Evolutionary conservation across 2,329 filamentous ascomycete genomes (phyloP), one percentile per base, ranked within the genome.

Genomic region (Cryphonectria japonica): DNA sequence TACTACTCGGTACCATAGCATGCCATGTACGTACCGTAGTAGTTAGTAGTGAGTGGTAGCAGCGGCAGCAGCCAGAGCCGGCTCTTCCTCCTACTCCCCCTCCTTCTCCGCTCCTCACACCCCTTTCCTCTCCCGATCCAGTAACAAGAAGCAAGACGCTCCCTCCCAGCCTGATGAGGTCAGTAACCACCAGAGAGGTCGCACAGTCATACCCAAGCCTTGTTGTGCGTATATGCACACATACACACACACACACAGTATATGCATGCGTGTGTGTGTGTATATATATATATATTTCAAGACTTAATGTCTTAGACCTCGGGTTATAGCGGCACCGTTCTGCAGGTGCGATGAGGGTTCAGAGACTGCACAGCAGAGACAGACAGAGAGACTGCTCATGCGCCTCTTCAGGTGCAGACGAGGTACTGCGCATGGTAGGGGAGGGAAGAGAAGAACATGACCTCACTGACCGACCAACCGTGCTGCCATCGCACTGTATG

Each of bases 121-220:
- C 37, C 37, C 37, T 9, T 39, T 11, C 11, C 37, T 39, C 37
- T 26, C 37, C 37, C 37, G 11, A 65, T 66, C 65, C 46, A 70
- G 69, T 60, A 65, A 46, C 46, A 69, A 46, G 54, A 59, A n/a
- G n/a, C 8, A 22, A 66, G 50, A 50, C 41, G 66, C 69, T 19
- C 60, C 32, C 43, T 14, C 19, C 43, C 52, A 64, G 68, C 68
- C 71, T 70, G 60, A 22, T 29, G 60, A 67, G 65, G 61, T 32
- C 65, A 65, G n/a, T 68, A 64, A 60, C 66, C 68, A 59, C 62
- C 65, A 59, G 66, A 43, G 43, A n/a, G 65, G 61, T 68, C 39
- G 66, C 66, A 68, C 39, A 37, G 60, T 50, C 64, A 59, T 67
- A 64, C 37, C n/a, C 59, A 68, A 70, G 68, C 71, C 68, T 70